Conservation (phyloP, 306 rosid genomes). For the Citrullus colocynthis region DNA sequence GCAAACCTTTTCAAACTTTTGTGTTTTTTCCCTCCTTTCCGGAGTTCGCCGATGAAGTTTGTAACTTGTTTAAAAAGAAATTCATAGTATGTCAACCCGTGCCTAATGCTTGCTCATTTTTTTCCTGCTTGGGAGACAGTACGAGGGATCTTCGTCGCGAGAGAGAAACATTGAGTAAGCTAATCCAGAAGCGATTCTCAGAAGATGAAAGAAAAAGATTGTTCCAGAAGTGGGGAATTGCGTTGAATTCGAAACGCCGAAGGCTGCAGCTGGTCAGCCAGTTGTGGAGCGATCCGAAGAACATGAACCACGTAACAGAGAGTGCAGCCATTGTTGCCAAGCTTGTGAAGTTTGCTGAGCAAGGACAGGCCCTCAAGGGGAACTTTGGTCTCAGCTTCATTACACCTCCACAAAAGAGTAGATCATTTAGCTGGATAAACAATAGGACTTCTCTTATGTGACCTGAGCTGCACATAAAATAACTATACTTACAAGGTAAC, state of each 20-base stretch:
- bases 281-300: slow-evolving; percentile 49
- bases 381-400: slow-evolving; percentile 94
- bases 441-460: slow-evolving; percentile 34
- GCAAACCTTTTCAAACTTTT: neutral
- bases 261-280: slow-evolving; percentile 61
- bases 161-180: slow-evolving; percentile 59
- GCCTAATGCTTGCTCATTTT: neutral
- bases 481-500: slow-evolving; percentile 1
- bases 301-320: slow-evolving; percentile 47
- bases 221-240: slow-evolving; percentile 63
- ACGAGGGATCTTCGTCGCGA: slow-evolving; percentile 54
- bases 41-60: neutral
- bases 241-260: slow-evolving; percentile 74
- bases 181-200: slow-evolving; percentile 67
- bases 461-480: neutral
- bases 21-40: neutral
- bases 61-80: neutral
- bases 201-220: slow-evolving; percentile 52
- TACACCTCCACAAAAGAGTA: slow-evolving; percentile 35
- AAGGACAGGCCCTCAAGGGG: slow-evolving; percentile 73
- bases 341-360: slow-evolving; percentile 65
- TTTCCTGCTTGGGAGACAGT: slow-evolving; percentile 25
- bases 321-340: slow-evolving; percentile 77
- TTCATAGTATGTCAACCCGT: neutral
- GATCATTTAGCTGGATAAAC: slow-evolving; percentile 59